These are phyloP conservation scores for Spathaspora sp. DNA, from an alignment of 805 yeast species.

Conservation along the genomic window DNA sequence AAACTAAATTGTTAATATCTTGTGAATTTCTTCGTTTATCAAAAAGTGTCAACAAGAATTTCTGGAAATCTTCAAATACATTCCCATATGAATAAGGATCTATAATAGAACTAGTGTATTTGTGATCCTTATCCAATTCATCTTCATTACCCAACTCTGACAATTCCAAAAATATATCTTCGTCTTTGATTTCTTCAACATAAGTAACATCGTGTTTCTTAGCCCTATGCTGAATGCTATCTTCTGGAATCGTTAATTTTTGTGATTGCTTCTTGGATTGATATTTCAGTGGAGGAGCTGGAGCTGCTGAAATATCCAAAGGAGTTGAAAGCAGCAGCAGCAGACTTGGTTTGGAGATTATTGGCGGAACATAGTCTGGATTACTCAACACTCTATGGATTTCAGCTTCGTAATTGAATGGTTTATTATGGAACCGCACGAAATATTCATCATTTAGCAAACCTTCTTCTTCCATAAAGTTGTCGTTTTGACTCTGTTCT, in stretches of 20 bases:
- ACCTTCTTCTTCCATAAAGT: constrained; percentile 31
- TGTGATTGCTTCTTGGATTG: constrained; percentile 1
- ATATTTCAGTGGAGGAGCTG: not conserved
- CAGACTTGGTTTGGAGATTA: constrained; percentile 2
- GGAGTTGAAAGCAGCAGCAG: not conserved
- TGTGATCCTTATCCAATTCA: not conserved
- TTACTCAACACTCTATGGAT: constrained; percentile 8
- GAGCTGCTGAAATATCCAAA: not conserved
- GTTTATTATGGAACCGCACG: constrained; percentile 10
- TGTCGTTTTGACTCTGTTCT: constrained; percentile 31
- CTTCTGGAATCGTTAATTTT: not conserved
- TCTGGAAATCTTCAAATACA: constrained; percentile 9
- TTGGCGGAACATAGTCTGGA: constrained; percentile 12
- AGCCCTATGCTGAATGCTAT: not conserved
- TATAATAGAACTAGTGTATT: not conserved
- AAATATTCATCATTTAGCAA: constrained; percentile 14
- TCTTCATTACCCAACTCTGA: constrained; percentile 8
- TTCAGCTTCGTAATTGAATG: constrained; percentile 12
- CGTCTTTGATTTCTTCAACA: constrained; percentile 6
- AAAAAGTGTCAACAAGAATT: constrained; percentile 5
- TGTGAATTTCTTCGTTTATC: constrained; percentile 1
- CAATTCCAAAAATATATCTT: constrained; percentile 9
- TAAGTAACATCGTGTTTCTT: constrained; percentile 1
- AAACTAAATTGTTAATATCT: constrained; percentile 9
- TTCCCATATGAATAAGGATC: constrained; percentile 10